Evolutionary conservation across 2,329 filamentous ascomycete genomes (phyloP).

Genomic region (Paecilomyces variotii): DNA sequence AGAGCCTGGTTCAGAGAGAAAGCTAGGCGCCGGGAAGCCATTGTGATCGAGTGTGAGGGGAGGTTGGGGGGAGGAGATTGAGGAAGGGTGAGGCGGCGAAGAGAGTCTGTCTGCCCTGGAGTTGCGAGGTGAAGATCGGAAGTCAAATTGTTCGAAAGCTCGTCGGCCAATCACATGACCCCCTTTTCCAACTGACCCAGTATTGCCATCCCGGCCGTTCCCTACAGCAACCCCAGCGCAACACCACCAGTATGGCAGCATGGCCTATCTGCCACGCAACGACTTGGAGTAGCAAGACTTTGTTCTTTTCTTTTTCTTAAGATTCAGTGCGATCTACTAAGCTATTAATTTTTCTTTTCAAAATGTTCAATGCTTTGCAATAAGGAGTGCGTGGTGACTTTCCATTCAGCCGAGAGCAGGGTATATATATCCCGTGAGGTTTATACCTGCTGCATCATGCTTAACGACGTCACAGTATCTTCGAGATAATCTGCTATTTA

Average conservation of each 20-base stretch:
- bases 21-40: conserved; percentile 97
- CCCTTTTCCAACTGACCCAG: conserved; percentile 30
- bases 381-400: not conserved
- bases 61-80: conserved; percentile 36
- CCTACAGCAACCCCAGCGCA: conserved; percentile 11
- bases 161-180: conserved; percentile 38
- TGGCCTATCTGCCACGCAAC: not conserved
- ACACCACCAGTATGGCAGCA: not conserved
- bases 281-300: not conserved
- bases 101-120: conserved; percentile 22
- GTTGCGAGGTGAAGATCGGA: conserved; percentile 35
- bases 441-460: not conserved
- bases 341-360: not conserved
- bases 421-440: not conserved
- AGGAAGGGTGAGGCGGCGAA: conserved; percentile 41
- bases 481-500: not conserved
- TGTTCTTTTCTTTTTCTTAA: not conserved
- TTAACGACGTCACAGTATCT: not conserved
- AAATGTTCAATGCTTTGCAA: not conserved
- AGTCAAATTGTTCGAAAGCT: conserved; percentile 39
- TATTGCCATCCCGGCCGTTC: conserved; percentile 26
- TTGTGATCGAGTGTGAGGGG: conserved; percentile 40
- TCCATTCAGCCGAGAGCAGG: not conserved
- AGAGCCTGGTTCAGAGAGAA: conserved; percentile 86
- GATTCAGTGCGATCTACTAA: not conserved